Percentiles rank a stretch among this genome's conserved stretches.
These are phyloP conservation scores for Garcia nutans DNA, from an alignment of 345 rosid genomes.

Conservation along the genomic window DNA sequence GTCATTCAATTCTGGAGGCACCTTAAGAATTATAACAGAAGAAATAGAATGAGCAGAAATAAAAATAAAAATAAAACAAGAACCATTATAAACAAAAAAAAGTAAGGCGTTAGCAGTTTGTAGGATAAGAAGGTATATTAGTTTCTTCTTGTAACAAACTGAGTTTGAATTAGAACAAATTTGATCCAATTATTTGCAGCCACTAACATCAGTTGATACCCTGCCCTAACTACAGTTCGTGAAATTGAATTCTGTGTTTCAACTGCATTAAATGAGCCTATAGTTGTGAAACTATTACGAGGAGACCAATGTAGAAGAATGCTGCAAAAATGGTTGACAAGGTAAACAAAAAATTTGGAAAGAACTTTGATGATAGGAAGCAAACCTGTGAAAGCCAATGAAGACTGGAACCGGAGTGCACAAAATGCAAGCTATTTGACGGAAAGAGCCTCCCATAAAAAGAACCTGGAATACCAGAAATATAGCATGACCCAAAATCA, in stretches of 20 bases:
- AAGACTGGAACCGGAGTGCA: slow-evolving; percentile 43
- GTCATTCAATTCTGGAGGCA: slow-evolving; percentile 39
- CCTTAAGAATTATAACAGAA: slow-evolving; percentile 20
- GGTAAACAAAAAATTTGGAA: not conserved
- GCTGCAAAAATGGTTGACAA: no score
- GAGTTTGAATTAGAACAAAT: not conserved
- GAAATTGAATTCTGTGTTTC: not conserved
- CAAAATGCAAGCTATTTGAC: slow-evolving; percentile 34
- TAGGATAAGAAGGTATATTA: not conserved
- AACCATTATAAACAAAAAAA: no score
- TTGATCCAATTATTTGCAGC: not conserved
- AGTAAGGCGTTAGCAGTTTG: not conserved
- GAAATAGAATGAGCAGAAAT: not conserved
- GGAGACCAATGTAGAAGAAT: no score
- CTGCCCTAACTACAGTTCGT: not conserved
- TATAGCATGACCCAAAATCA: slow-evolving; percentile 29
- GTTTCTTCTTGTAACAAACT: not conserved
- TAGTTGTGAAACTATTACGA: no score
- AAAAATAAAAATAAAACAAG: not conserved
- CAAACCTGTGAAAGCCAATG: slow-evolving; percentile 57
- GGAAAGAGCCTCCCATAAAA: slow-evolving; percentile 50
- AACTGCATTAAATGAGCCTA: no score
- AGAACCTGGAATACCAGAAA: slow-evolving; percentile 46
- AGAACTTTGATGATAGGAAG: not conserved
- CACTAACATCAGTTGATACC: not conserved